A percentile compares a stretch with the other conserved stretches of the same genome.
Conservation (phyloP, 208 protist genomes). For the Leishmania major region DNA sequence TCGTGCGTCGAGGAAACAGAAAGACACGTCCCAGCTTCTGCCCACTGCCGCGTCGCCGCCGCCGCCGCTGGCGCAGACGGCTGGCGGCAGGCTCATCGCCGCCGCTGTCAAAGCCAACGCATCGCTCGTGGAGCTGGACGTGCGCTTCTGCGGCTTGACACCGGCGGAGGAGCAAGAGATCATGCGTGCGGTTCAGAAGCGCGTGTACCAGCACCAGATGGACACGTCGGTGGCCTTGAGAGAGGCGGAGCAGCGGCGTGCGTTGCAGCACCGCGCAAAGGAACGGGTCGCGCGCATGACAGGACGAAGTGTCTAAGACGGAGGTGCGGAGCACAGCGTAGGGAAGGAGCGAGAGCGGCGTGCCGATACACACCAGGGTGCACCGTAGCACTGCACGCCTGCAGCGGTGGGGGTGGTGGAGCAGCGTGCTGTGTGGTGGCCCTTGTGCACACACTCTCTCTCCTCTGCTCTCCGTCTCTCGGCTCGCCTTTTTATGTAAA, state of each 20-base stretch:
- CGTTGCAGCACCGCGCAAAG: conserved; percentile 23
- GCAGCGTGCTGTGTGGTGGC: not conserved
- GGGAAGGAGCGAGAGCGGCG: not conserved
- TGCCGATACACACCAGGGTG: not conserved
- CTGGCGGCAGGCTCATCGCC: conserved; percentile 40
- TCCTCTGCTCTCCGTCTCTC: not conserved
- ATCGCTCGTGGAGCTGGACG: conserved; percentile 68
- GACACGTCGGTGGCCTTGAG: conserved; percentile 26
- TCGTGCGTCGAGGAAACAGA: not conserved
- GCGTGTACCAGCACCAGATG: conserved; percentile 23
- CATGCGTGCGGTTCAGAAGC: conserved; percentile 40
- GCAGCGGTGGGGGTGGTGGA: not conserved
- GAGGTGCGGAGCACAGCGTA: not conserved
- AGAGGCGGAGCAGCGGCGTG: conserved; percentile 30
- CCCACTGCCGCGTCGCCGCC: not conserved
- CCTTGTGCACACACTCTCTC: not conserved
- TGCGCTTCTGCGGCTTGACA: conserved; percentile 58
- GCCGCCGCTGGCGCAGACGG: conserved; percentile 16
- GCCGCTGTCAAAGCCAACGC: conserved; percentile 53
- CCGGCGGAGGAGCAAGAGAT: conserved; percentile 48
- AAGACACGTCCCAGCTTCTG: not conserved
- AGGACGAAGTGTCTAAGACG: conserved; percentile 4
- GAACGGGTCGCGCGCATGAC: conserved; percentile 32
- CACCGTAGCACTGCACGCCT: not conserved
- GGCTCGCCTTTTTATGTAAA: not conserved